A percentile compares a stretch with the other conserved stretches of the same genome.
Conservation (phyloP, 176 grass and related monocot species). For the Typha latifolia region DNA sequence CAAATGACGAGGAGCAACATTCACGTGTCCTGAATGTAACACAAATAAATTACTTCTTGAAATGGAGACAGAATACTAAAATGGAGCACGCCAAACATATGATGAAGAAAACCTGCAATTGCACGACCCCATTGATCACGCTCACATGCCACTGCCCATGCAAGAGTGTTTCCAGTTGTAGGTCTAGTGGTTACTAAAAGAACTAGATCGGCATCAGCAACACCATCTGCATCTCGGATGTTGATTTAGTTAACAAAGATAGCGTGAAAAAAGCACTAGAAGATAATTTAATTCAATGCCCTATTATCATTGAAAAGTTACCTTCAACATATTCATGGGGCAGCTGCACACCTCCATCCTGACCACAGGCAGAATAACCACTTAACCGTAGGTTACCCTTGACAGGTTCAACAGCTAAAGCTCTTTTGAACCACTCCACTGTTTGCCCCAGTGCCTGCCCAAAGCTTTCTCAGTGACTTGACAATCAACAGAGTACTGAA, state of each 20-base stretch:
- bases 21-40: constrained; percentile 66
- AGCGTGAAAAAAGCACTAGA: constrained; percentile 1
- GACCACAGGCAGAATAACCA: constrained; percentile 98
- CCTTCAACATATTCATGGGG: constrained; percentile 95
- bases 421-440: constrained; percentile 97
- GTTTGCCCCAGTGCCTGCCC: constrained; percentile 82
- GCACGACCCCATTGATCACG: constrained; percentile 98
- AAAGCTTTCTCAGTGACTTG: not conserved
- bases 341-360: constrained; percentile 94
- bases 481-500: not conserved
- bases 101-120: constrained; percentile 61
- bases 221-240: constrained; percentile 52
- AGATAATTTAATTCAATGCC: not conserved
- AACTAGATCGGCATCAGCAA: constrained; percentile 87
- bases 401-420: constrained; percentile 94
- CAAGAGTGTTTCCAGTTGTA: constrained; percentile 97
- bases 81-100: not conserved
- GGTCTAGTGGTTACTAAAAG: constrained; percentile 98
- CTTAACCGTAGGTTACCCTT: constrained; percentile 93
- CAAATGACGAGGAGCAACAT: constrained; percentile 97
- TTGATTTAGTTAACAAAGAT: not conserved
- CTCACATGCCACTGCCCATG: constrained; percentile 98
- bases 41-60: not conserved
- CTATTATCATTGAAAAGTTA: constrained; percentile 14
- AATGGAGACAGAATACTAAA: not conserved